Percentiles rank a stretch among this genome's conserved stretches.
phyloP scores from a whole-genome alignment of 345 rosid genomes.

The Acer yangbiense region DNA sequence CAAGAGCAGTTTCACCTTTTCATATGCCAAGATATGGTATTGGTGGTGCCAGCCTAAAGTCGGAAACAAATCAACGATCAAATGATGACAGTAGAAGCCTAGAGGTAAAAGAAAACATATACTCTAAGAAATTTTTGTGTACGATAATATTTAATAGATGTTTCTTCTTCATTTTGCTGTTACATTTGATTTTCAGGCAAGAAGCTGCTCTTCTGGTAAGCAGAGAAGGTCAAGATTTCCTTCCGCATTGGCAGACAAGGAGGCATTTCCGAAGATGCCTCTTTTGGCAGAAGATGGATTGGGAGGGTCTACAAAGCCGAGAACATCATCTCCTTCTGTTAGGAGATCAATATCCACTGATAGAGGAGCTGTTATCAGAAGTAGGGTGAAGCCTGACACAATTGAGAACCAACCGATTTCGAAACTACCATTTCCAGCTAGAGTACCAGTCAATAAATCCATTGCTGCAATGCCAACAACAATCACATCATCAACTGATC shows the following conservation, averaged over 20 bases:
- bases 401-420: conserved; percentile 55
- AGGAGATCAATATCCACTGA: conserved; percentile 83
- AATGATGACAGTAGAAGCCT: conserved; percentile 47
- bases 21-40: conserved; percentile 58
- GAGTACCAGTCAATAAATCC: conserved; percentile 69
- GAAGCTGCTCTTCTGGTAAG: conserved; percentile 87
- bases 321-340: conserved; percentile 77
- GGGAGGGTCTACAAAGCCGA: conserved; percentile 41
- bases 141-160: not conserved
- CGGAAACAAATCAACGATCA: conserved; percentile 55
- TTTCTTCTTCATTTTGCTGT: conserved; percentile 2
- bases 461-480: conserved; percentile 42
- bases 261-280: conserved; percentile 45
- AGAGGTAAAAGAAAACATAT: conserved; percentile 49
- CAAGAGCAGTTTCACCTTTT: conserved; percentile 90
- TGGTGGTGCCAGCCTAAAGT: conserved; percentile 37
- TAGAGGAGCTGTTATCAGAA: conserved; percentile 63
- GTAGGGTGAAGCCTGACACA: conserved; percentile 57
- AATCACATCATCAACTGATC: conserved; percentile 50
- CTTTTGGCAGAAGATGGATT: conserved; percentile 53
- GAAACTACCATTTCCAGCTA: conserved; percentile 81
- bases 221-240: conserved; percentile 82
- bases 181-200: conserved; percentile 47
- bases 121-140: not conserved
- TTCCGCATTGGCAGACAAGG: conserved; percentile 64